These are phyloP conservation scores for Onygenales sp. DNA, from an alignment of 2,329 filamentous ascomycete species.

Conservation along the genomic window DNA sequence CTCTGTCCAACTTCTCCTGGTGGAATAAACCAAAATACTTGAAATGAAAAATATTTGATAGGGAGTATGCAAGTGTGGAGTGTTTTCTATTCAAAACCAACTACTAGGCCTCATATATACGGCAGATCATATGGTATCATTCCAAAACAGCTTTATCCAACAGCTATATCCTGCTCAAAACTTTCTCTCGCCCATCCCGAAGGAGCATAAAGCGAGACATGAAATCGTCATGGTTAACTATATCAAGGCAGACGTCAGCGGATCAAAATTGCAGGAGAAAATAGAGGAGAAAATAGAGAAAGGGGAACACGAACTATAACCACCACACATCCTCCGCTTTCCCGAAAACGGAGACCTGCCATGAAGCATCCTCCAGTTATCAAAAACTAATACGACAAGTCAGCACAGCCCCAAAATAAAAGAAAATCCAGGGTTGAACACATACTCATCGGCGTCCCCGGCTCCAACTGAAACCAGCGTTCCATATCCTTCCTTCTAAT, in stretches of 20 bases:
- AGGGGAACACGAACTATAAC: conserved; percentile 58
- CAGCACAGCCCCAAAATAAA: background rate
- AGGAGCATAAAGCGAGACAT: conserved; percentile 66
- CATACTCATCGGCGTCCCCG: conserved; percentile 68
- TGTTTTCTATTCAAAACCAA: too few relatives aligned
- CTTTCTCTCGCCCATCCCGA: conserved; percentile 43
- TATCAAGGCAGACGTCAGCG: conserved; percentile 6
- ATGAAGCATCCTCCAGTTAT: conserved; percentile 93
- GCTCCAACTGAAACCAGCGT: conserved; percentile 71
- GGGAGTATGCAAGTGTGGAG: too few relatives aligned
- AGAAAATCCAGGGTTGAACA: conserved; percentile 11
- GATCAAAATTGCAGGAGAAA: background rate
- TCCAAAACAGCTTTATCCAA: background rate
- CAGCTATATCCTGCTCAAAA: conserved; percentile 23
- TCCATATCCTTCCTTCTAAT: conserved; percentile 56
- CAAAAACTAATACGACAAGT: conserved; percentile 57
- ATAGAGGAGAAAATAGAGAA: background rate
- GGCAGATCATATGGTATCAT: background rate
- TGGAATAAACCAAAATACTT: too few relatives aligned
- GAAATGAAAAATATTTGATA: too few relatives aligned
- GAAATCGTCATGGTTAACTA: conserved; percentile 63
- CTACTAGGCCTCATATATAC: background rate
- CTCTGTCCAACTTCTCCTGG: too few relatives aligned
- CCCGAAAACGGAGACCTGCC: conserved; percentile 77
- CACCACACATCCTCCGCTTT: conserved; percentile 78